Conservation (phyloP, 352 stramenopile species). For the Globisporangium alternatum region DNA sequence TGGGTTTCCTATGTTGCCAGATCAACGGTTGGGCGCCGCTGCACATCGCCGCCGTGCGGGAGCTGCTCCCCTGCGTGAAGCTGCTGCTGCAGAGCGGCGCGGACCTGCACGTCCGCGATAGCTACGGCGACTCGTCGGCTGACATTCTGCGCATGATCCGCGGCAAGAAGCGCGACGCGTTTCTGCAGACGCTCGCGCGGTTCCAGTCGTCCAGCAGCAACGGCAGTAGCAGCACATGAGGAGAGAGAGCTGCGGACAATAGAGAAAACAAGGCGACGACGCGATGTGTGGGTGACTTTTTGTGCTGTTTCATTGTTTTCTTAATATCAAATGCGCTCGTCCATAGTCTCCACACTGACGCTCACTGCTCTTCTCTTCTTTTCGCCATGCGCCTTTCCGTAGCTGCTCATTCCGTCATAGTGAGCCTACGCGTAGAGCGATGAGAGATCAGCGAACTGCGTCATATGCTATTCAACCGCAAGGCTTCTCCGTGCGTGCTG, state of each 20-base stretch:
- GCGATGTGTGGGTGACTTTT: not conserved
- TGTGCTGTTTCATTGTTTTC: constrained; percentile 2
- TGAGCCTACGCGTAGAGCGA: not conserved
- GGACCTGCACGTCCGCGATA: constrained; percentile 33
- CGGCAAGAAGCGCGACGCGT: constrained; percentile 38
- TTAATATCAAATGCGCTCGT: constrained; percentile 6
- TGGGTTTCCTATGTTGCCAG: constrained; percentile 8
- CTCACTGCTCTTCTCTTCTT: not conserved
- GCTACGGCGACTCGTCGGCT: constrained; percentile 49
- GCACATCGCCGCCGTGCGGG: constrained; percentile 60
- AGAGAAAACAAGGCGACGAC: not conserved
- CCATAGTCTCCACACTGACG: not conserved
- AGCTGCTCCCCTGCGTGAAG: constrained; percentile 38
- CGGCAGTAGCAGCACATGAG: not conserved
- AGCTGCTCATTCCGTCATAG: not conserved
- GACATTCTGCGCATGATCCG: constrained; percentile 36
- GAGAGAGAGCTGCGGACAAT: not conserved
- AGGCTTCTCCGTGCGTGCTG: constrained; percentile 1
- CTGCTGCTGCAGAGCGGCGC: constrained; percentile 47
- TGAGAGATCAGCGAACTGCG: not conserved
- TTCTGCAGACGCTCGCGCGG: constrained; percentile 44
- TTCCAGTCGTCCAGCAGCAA: constrained; percentile 8
- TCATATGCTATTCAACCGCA: not conserved
- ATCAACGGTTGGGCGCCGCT: constrained; percentile 70
- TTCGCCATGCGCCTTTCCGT: not conserved